Evolutionary conservation across 2,329 filamentous ascomycete species (phyloP), one percentile per base, ranked within the genome.

Genomic region (Stylonectria norvegica): DNA sequence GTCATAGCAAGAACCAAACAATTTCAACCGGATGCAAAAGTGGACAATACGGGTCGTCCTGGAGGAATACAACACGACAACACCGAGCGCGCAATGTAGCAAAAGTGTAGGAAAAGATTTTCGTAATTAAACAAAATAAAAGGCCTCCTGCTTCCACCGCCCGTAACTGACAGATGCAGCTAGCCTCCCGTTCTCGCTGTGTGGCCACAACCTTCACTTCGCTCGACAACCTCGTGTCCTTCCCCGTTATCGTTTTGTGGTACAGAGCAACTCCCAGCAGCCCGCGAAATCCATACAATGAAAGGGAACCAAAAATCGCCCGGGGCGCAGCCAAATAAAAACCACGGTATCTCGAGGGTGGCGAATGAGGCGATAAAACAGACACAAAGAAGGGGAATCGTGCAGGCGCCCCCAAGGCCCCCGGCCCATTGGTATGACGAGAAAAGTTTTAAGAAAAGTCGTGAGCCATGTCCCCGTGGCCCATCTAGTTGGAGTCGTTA

Each of bases 71-170:
- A 22, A 39, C 23, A 34, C 29, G 12, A 36, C 31, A 44, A 53
- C 36, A 43, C 33, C 38, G 23, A 42, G 34, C 20, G 31, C 27
- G 29, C 18, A 38, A 40, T 40, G 38, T 42, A 41, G 27, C 19
- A 44, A 42, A 20, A 43, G 51, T 36, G 42, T 56, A 58, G 52
- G 54, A 59, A 61, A 59, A 56, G 48, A 53, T 47, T 59, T 66
- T 69, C 65, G 57, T 70, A 65, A 73, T 73, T 73, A 73, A 72
- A 73, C 69, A 73, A 70, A 63, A 66, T 73, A 72, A 66, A 66
- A 68, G 65, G 63, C 63, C 64, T 61, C 65, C 66, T 56, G 63
- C 63, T 58, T 48, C 52, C 56, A 7, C 40, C 56, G 55, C 56
- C 56, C 53, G 55, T 46, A 57, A 53, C 47, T 56, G 52, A 53